Percentiles rank a stretch among this genome's conserved stretches.
Evolutionary conservation across 169 alveolate species (phyloP).

Genomic region (Cryptosporidium bovis): DNA sequence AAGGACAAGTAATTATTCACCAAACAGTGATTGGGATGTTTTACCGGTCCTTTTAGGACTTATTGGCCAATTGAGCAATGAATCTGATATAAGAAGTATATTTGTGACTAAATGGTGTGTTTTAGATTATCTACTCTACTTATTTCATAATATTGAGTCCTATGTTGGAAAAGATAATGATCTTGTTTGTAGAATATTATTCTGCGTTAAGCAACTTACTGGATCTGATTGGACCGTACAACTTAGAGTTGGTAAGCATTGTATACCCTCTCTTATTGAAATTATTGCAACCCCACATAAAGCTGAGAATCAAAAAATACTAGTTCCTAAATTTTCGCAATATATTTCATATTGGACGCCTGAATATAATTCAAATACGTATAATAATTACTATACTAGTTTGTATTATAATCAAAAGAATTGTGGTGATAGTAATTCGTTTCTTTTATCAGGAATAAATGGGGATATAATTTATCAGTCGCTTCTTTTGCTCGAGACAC

Average conservation of each 20-base stretch:
- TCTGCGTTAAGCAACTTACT: constrained; percentile 55
- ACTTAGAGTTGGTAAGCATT: constrained; percentile 65
- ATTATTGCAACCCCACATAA: constrained; percentile 35
- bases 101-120: constrained; percentile 67
- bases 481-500: constrained; percentile 38
- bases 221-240: constrained; percentile 54
- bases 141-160: constrained; percentile 42
- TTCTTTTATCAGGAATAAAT: constrained; percentile 18
- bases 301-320: constrained; percentile 7
- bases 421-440: neutral
- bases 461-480: constrained; percentile 61
- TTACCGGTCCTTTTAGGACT: constrained; percentile 34
- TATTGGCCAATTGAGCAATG: constrained; percentile 62
- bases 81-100: constrained; percentile 24
- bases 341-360: constrained; percentile 68
- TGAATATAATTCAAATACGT: neutral
- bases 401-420: constrained; percentile 4
- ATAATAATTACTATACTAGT: neutral
- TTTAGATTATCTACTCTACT: constrained; percentile 25
- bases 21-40: constrained; percentile 50
- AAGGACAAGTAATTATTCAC: too few species aligned
- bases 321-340: constrained; percentile 12
- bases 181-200: constrained; percentile 39
- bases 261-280: constrained; percentile 56
- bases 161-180: constrained; percentile 31